Base-by-base conservation (phyloP, 805 yeast species). In the Starmerella potacharoeniae region DNA sequence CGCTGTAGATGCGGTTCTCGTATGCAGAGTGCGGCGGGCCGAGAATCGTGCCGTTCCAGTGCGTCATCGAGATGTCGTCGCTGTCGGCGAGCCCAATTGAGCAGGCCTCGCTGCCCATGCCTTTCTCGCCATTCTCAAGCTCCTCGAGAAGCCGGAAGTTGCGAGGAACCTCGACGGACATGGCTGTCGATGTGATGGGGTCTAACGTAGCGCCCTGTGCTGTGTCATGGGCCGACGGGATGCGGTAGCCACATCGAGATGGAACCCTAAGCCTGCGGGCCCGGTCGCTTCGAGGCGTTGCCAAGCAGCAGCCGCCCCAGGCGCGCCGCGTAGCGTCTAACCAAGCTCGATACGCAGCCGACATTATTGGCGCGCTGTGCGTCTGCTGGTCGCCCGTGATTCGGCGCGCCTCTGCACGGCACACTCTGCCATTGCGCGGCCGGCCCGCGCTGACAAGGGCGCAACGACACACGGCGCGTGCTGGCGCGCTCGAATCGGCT, bases 91-190 rank as follows among this genome's bases (percentile, higher is more conserved):
- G 77, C 0, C 99, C 99, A 65, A 93, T 88, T 28, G 97, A 91
- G 68, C 96, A 90, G 14, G 95, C 86, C 69, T 93, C 97, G 30
- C 97, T 93, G 22, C 97, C 97, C 49, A 86, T 75, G 22, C 98
- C 99, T 69, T 93, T 93, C 68, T 93, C 99, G 49, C 98, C 98
- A 65, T 91, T 91, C 70, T 95, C 99, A 61, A 93, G 77, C 72
- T 93, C 99, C 72, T 93, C 99, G 59, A 93, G 77, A 36, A 93
- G 79, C 68, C 95, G 86, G 72, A 93, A 93, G 69, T 87, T 90
- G 71, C 99, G 82, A 62, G 99, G 99, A 29, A 56, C 51, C 45
- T 36, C 49, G 4, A 58, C 61, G 6, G 58, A 34, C 56, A 58
- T 52, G 16, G 13, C 46, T 22, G 13, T 55, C 39, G 34, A 6